phyloP scores from a whole-genome alignment of 148 eudicot species.

The Heliosperma pusillum region DNA sequence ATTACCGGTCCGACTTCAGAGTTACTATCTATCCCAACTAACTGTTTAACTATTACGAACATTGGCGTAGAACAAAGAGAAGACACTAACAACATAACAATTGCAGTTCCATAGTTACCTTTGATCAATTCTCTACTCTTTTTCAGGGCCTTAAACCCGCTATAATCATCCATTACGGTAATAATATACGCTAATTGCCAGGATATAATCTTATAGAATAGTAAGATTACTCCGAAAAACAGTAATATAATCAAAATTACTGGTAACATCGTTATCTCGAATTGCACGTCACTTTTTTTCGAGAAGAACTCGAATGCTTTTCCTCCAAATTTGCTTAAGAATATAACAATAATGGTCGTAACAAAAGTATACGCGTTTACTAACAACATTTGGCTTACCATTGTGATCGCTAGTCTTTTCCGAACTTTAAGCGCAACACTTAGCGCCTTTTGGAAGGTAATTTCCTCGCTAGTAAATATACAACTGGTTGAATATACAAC shows the following conservation, averaged over 20 bases:
- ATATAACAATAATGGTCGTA: not conserved
- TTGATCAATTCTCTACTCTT: conserved; percentile 46
- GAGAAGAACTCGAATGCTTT: too few species aligned
- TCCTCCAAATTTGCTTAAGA: too few species aligned
- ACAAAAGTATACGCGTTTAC: not conserved
- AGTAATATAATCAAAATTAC: not conserved
- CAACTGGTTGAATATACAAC: not conserved
- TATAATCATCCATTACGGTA: conserved; percentile 36
- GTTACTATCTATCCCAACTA: not conserved
- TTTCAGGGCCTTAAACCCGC: conserved; percentile 37
- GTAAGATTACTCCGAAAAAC: conserved; percentile 17
- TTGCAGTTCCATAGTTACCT: conserved; percentile 36
- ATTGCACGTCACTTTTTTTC: too few species aligned
- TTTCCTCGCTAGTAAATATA: conserved; percentile 14
- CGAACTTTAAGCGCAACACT: conserved; percentile 32
- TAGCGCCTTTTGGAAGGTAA: conserved; percentile 26
- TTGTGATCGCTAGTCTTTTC: conserved; percentile 24
- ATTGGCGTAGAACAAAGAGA: conserved; percentile 11
- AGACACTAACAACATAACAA: conserved; percentile 19
- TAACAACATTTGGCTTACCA: not conserved
- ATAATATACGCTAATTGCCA: conserved; percentile 44
- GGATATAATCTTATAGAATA: conserved; percentile 13
- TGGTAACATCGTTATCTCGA: not conserved
- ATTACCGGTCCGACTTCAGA: conserved; percentile 12
- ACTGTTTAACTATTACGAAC: conserved; percentile 8